Evolutionary conservation across 23 red algal genomes (phyloP).

Genomic region (Gracilariopsis chorda): DNA sequence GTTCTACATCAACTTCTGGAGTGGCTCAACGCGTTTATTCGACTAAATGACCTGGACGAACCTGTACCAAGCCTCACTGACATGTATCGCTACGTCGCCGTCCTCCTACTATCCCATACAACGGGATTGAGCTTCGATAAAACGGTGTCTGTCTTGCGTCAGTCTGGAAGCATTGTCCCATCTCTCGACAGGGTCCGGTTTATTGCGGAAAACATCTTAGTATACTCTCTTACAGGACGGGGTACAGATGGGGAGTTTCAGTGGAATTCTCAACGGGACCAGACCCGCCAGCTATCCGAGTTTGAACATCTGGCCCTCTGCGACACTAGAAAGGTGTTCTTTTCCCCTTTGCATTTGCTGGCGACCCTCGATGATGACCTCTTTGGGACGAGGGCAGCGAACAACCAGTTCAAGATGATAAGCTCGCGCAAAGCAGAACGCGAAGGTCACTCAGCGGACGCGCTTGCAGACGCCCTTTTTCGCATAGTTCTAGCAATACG

Average conservation of each 20-base stretch:
- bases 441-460: neutral
- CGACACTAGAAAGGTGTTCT: neutral
- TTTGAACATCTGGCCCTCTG: neutral
- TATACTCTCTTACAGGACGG: neutral
- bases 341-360: neutral
- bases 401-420: neutral
- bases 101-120: neutral
- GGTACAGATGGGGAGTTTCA: neutral
- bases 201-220: neutral
- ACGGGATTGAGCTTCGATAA: neutral
- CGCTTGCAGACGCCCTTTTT: neutral
- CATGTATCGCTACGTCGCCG: neutral
- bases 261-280: neutral
- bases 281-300: neutral
- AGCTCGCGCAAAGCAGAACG: neutral
- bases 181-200: neutral
- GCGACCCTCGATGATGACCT: neutral
- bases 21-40: no score
- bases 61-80: no score
- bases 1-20: no score
- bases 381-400: neutral
- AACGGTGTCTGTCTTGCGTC: neutral
- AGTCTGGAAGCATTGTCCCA: neutral
- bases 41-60: no score
- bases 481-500: neutral